phyloP scores from a whole-genome alignment of 495 filamentous ascomycete genomes.

The Podospora pseudoanserina region DNA sequence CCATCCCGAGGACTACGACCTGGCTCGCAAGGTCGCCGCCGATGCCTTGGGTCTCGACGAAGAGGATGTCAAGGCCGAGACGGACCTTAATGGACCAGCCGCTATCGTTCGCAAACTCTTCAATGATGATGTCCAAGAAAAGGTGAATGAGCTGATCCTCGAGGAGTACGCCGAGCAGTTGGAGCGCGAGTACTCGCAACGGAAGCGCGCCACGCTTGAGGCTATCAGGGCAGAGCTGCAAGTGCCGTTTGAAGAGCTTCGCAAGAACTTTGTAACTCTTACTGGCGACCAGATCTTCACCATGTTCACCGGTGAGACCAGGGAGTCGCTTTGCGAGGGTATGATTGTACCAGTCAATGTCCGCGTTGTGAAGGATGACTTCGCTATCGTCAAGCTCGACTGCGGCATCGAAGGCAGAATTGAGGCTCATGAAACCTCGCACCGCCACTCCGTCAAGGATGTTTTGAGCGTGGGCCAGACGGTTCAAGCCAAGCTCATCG shows the following conservation, averaged over 20 bases:
- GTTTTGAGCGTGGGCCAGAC: constrained; percentile 74
- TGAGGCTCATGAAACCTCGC: constrained; percentile 65
- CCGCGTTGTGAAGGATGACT: constrained; percentile 82
- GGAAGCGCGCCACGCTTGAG: constrained; percentile 93
- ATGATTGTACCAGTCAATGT: constrained; percentile 92
- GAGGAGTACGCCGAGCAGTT: constrained; percentile 97
- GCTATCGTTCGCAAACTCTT: constrained; percentile 91
- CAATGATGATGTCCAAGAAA: constrained; percentile 85
- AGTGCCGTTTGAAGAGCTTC: constrained; percentile 88
- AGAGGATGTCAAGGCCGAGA: constrained; percentile 93
- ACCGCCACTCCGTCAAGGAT: constrained; percentile 52
- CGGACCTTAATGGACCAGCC: constrained; percentile 77
- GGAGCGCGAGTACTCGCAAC: constrained; percentile 85
- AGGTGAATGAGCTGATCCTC: constrained; percentile 91
- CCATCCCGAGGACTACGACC: constrained; percentile 96
- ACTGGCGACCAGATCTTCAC: constrained; percentile 83
- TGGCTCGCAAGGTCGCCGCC: constrained; percentile 95
- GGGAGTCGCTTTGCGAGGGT: constrained; percentile 72
- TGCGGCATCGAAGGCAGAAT: constrained; percentile 90
- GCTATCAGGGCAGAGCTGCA: constrained; percentile 92
- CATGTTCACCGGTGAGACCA: constrained; percentile 92
- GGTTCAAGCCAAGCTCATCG: constrained; percentile 79
- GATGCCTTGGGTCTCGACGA: constrained; percentile 95
- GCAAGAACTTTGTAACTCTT: constrained; percentile 71
- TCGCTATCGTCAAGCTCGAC: constrained; percentile 87